Conservation (phyloP, 1,139 yeast species). For the Pichia sp. region DNA sequence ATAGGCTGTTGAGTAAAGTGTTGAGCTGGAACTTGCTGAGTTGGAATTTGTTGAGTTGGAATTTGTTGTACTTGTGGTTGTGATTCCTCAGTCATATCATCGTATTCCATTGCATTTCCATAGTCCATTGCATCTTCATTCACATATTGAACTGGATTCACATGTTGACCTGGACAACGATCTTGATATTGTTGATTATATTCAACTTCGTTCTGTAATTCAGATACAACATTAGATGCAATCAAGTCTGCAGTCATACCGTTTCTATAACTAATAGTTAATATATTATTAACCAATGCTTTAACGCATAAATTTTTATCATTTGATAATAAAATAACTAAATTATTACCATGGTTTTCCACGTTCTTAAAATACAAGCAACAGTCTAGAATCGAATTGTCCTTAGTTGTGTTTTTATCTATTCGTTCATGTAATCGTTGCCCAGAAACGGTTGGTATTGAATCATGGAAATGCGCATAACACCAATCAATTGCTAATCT, state of each 20-base stretch:
- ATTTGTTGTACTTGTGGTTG: background rate
- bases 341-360: slow-evolving; percentile 30
- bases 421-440: slow-evolving; percentile 55
- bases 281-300: slow-evolving; percentile 60
- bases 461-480: slow-evolving; percentile 50
- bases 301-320: slow-evolving; percentile 78
- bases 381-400: slow-evolving; percentile 83
- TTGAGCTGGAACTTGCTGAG: too few relatives aligned
- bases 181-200: background rate
- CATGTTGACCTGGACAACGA: background rate
- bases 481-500: slow-evolving; percentile 79
- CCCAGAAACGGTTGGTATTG: slow-evolving; percentile 49
- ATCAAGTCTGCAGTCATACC: slow-evolving; percentile 59
- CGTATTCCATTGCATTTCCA: background rate
- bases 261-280: slow-evolving; percentile 58
- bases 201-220: slow-evolving; percentile 25
- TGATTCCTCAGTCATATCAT: background rate
- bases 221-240: slow-evolving; percentile 43
- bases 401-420: slow-evolving; percentile 43
- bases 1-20: too few relatives aligned
- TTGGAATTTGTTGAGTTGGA: background rate
- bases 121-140: background rate
- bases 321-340: slow-evolving; percentile 66
- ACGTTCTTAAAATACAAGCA: slow-evolving; percentile 51
- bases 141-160: background rate